Evolutionary conservation across 139 green algal genomes (phyloP), one percentile per base, ranked within the genome.

Genomic region (Astrephomene gubernaculifera): DNA sequence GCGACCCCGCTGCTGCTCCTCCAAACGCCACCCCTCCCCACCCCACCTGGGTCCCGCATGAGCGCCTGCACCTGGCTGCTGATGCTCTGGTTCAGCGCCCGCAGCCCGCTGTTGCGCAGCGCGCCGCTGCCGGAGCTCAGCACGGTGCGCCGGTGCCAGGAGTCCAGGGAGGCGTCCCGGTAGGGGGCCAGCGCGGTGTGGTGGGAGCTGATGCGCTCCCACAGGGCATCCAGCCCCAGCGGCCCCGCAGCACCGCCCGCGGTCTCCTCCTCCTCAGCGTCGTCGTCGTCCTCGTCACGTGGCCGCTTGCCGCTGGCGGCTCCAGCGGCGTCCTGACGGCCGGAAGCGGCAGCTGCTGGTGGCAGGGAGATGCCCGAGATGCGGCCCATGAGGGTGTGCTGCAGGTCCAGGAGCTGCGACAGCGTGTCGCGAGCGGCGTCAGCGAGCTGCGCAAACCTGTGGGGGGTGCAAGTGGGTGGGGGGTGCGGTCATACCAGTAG

Each of bases 101-200:
- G 84, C 73, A 98, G 87, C 19, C 87, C 86, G 60, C 54, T 60
- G 57, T 89, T 86, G 36, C 86, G 79, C 63, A 90, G 38, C 39
- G 87, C 86, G 43, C 72, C 79, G 73, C 76, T 49, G 76, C 93
- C 95, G 31, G 80, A 89, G 0, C 82, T 75, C 39, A 98, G 87
- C 83, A 94, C 81, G 31, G 95, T 95, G 72, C 95, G 94, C 45
- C 94, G 80, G 86, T 98, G 95, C 94, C 94, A 98, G 22, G 92
- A 83, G 89, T 98, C 95, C 52, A 98, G 61, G 19, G 95, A 85
- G 0, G 89, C 82, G 78, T 98, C 93, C 4, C 94, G 72, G 89
- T 94, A 97, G 36, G 90, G 82, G 2, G 81, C 85, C 68, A 95
- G 80, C 29, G 27, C 74, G 0, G 22, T 69, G 31, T 87, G 87